These are phyloP conservation scores for Sanghuangporus weigelae DNA, from an alignment of 1,284 basidiomycete genomes.

Conservation along the genomic window DNA sequence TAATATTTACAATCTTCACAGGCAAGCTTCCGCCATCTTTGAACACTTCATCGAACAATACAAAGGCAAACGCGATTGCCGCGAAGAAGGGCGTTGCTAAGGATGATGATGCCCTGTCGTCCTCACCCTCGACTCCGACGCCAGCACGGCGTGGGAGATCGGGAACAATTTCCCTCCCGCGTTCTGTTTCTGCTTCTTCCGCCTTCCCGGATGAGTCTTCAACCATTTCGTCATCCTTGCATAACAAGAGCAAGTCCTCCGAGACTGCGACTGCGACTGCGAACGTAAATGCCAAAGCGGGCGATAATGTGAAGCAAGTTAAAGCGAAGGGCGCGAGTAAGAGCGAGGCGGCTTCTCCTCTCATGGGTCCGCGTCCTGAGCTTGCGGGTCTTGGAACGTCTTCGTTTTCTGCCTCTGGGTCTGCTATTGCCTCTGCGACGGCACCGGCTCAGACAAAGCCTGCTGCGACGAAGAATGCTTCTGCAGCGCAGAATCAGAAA, in stretches of 20 bases:
- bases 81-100: background rate
- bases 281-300: background rate
- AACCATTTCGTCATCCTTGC: background rate
- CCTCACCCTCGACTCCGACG: slow-evolving; percentile 1
- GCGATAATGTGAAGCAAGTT: background rate
- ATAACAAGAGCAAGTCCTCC: background rate
- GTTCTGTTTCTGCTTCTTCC: slow-evolving; percentile 6
- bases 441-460: background rate
- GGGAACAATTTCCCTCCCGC: slow-evolving; percentile 8
- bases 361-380: slow-evolving; percentile 1
- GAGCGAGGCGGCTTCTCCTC: slow-evolving; percentile 13
- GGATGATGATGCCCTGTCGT: background rate
- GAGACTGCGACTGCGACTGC: background rate
- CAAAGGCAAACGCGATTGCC: background rate
- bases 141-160: slow-evolving; percentile 4
- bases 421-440: background rate
- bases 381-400: background rate
- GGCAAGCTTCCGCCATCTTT: background rate
- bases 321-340: background rate
- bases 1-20: background rate
- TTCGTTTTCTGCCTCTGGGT: background rate
- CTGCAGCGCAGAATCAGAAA: background rate
- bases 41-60: background rate
- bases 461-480: background rate
- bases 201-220: background rate